Percentiles rank a stretch among this genome's conserved stretches.
Evolutionary conservation across 305 asterid species (phyloP).

Genomic region (Fraxinus latifolia): DNA sequence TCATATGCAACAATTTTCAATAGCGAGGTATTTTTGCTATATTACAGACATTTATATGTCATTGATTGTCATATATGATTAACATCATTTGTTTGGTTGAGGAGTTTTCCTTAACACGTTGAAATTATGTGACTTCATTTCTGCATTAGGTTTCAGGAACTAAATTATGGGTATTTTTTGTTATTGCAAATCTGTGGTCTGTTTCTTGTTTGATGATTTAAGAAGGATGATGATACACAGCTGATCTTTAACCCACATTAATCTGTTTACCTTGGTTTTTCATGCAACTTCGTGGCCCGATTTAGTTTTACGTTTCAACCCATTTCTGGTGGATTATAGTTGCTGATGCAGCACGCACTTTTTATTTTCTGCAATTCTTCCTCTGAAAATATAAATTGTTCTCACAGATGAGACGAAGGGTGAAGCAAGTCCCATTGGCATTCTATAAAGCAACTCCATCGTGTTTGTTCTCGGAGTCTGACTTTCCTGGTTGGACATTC

Average conservation of each 20-base stretch:
- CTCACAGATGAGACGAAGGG: slow-evolving; percentile 78
- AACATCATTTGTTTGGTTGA: background rate
- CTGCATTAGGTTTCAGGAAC: background rate
- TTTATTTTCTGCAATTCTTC: background rate
- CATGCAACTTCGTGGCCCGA: background rate
- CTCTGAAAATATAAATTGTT: background rate
- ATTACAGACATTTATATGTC: background rate
- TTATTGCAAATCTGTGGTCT: background rate
- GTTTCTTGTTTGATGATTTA: background rate
- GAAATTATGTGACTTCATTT: background rate
- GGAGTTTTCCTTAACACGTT: background rate
- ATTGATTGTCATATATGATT: background rate
- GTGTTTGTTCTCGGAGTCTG: slow-evolving; percentile 56
- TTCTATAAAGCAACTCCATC: slow-evolving; percentile 79
- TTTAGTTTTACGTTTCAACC: background rate
- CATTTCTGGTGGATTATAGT: background rate
- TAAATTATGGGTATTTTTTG: background rate
- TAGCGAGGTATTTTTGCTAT: slow-evolving; percentile 57
- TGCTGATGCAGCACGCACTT: background rate
- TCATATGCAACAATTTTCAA: slow-evolving; percentile 75
- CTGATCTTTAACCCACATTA: background rate
- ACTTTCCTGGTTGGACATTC: slow-evolving; percentile 87
- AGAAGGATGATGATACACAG: background rate
- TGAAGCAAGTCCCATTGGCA: slow-evolving; percentile 84
- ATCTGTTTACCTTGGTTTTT: background rate